Percentiles rank a stretch among this genome's conserved stretches.
Conservation (phyloP, 495 filamentous ascomycete species). For the Monascus purpureus region DNA sequence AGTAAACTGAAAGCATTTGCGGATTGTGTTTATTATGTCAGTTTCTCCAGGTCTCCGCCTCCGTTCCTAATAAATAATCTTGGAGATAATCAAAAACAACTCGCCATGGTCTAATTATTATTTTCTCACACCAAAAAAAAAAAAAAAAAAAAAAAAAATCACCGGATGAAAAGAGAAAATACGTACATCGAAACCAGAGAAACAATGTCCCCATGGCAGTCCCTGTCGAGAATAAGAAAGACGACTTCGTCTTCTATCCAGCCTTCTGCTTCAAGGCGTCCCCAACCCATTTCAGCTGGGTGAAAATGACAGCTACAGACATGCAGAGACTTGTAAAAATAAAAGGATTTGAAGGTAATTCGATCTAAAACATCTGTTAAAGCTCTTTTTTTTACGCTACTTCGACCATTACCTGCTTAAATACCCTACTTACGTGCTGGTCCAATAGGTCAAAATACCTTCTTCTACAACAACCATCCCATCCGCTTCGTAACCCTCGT, state of each 20-base stretch:
- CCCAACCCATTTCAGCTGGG: slow-evolving; percentile 73
- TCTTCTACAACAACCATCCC: slow-evolving; percentile 77
- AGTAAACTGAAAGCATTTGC: neutral
- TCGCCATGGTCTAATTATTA: too few species aligned
- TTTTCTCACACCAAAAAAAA: too few species aligned
- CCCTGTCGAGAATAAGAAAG: slow-evolving; percentile 3
- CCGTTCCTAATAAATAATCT: too few species aligned
- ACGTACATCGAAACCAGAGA: slow-evolving; percentile 1
- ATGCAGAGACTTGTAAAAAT: slow-evolving; percentile 44
- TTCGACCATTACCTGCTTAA: neutral
- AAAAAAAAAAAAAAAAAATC: too few species aligned
- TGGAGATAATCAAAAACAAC: too few species aligned
- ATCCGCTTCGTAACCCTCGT: slow-evolving; percentile 71
- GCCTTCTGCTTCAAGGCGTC: slow-evolving; percentile 75
- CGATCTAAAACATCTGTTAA: too few species aligned
- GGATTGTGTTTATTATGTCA: too few species aligned
- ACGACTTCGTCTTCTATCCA: slow-evolving; percentile 49
- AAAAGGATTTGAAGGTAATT: slow-evolving; percentile 52
- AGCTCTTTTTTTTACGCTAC: neutral
- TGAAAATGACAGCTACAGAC: slow-evolving; percentile 58
- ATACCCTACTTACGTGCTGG: neutral
- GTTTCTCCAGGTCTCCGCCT: too few species aligned
- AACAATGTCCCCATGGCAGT: slow-evolving; percentile 25
- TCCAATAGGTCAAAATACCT: slow-evolving; percentile 50
- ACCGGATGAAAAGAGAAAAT: too few species aligned